phyloP scores from a whole-genome alignment of 257 asterid species.

The Scutellaria barbata region DNA sequence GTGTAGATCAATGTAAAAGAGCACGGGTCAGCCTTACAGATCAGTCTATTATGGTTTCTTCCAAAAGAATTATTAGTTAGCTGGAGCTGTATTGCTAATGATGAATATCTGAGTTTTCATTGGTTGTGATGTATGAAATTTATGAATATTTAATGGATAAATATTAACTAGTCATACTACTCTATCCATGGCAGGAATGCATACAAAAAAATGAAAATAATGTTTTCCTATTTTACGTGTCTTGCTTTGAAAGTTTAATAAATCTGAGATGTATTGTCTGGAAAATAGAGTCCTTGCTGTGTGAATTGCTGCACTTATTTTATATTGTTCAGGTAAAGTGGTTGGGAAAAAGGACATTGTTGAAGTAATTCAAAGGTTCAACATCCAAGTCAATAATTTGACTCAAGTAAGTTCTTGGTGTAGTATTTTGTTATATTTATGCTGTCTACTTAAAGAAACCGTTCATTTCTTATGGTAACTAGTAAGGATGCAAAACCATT shows the following conservation, averaged over 20 bases:
- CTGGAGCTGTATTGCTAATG: slow-evolving; percentile 16
- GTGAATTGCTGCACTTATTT: slow-evolving; percentile 10
- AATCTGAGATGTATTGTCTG: slow-evolving; percentile 27
- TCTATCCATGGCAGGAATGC: slow-evolving; percentile 1
- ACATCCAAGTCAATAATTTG: slow-evolving; percentile 93
- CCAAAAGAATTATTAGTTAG: slow-evolving; percentile 9
- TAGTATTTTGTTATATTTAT: slow-evolving; percentile 25
- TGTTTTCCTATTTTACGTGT: slow-evolving; percentile 5
- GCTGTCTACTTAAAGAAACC: slow-evolving; percentile 1
- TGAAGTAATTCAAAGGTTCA: slow-evolving; percentile 71
- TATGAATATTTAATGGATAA: slow-evolving; percentile 13
- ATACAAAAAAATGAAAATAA: neutral
- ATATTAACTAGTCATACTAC: neutral
- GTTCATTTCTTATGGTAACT: neutral
- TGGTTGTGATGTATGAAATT: slow-evolving; percentile 14
- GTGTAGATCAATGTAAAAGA: slow-evolving; percentile 10
- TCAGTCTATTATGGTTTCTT: slow-evolving; percentile 8
- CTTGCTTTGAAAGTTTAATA: slow-evolving; percentile 16
- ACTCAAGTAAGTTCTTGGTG: slow-evolving; percentile 76
- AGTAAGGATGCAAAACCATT: neutral
- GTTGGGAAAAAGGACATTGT: slow-evolving; percentile 67
- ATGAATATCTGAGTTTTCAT: neutral
- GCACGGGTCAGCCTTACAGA: slow-evolving; percentile 19
- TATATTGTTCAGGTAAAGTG: slow-evolving; percentile 60
- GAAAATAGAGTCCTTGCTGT: neutral